Evolutionary conservation across 1,139 yeast genomes (phyloP).

Genomic region (Wickerhamomyces sp.): DNA sequence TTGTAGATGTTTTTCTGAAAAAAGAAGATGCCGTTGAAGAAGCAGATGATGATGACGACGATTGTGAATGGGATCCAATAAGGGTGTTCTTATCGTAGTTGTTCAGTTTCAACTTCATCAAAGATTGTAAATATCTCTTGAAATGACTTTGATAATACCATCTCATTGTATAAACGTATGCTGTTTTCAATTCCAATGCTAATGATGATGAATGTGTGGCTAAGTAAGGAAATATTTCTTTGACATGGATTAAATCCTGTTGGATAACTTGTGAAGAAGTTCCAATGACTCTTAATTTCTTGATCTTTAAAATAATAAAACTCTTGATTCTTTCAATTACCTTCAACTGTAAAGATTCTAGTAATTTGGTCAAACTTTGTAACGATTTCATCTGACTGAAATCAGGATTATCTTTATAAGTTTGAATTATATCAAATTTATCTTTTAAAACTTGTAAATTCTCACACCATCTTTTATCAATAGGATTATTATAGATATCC

Average conservation of each 20-base stretch:
- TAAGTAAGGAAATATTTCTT: conserved; percentile 58
- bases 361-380: conserved; percentile 7
- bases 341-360: conserved; percentile 13
- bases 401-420: conserved; percentile 25
- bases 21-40: too few species aligned
- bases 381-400: conserved; percentile 12
- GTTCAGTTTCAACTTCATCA: conserved; percentile 56
- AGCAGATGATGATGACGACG: too few species aligned
- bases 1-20: conserved; percentile 4
- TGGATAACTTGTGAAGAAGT: conserved; percentile 76
- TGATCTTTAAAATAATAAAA: conserved; percentile 58
- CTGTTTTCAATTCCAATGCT: conserved; percentile 71
- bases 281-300: conserved; percentile 42
- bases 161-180: conserved; percentile 80
- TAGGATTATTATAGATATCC: conserved; percentile 42
- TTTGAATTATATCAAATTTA: conserved; percentile 44
- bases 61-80: conserved; percentile 34
- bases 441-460: conserved; percentile 53
- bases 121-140: conserved; percentile 69
- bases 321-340: conserved; percentile 69
- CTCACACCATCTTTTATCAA: conserved; percentile 52
- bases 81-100: conserved; percentile 48
- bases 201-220: conserved; percentile 51
- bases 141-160: conserved; percentile 89
- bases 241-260: conserved; percentile 51